Conservation (phyloP, 2,329 filamentous ascomycete genomes). For the Fusarium fujikuroi region DNA sequence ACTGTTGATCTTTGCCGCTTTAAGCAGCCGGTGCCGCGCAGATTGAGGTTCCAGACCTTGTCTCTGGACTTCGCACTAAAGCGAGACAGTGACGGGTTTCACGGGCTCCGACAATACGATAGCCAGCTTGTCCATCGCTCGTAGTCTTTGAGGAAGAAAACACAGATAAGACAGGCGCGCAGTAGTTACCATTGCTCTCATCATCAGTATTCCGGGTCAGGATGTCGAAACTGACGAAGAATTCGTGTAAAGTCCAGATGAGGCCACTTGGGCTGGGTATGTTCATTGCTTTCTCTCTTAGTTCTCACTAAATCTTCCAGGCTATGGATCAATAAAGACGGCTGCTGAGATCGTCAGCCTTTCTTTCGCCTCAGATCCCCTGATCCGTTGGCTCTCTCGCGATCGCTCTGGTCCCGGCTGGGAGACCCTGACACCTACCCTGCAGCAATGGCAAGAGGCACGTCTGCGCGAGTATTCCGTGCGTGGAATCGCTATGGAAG, state of each 20-base stretch:
- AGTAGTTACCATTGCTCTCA: background rate
- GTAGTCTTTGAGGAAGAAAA: accelerated
- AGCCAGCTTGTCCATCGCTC: background rate
- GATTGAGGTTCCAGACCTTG: background rate
- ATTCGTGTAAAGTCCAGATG: background rate
- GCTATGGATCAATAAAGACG: background rate
- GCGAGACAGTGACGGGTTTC: background rate
- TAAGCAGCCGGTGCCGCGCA: background rate
- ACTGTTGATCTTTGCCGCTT: background rate
- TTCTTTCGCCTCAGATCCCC: background rate
- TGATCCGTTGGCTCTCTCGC: background rate
- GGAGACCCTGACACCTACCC: background rate
- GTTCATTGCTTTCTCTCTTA: accelerated
- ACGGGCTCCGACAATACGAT: background rate
- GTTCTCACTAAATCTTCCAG: background rate
- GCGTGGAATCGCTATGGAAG: background rate
- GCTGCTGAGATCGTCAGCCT: background rate
- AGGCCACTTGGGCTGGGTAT: background rate
- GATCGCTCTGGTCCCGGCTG: background rate
- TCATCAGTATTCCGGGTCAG: background rate
- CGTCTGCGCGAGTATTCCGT: background rate
- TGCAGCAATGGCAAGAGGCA: background rate
- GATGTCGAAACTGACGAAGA: background rate
- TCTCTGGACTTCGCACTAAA: background rate
- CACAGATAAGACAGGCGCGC: background rate